These are phyloP conservation scores for Albugo candida DNA, from an alignment of 352 stramenopile species.

Conservation along the genomic window DNA sequence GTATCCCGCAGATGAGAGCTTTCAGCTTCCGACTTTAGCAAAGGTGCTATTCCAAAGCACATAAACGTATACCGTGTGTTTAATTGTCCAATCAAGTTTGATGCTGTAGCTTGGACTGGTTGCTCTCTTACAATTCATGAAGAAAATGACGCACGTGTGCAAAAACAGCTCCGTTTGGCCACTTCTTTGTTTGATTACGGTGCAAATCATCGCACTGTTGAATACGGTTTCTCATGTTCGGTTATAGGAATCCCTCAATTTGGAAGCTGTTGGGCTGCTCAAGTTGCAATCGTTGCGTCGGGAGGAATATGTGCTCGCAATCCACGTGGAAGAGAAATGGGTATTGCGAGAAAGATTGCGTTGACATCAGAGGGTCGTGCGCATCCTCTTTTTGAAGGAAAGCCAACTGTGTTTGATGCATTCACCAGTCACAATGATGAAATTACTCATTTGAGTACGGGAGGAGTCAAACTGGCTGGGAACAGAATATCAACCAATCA, in stretches of 20 bases:
- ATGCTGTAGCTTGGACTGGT: conserved; percentile 57
- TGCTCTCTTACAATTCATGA: conserved; percentile 51
- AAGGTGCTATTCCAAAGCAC: conserved; percentile 13
- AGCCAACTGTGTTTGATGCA: conserved; percentile 38
- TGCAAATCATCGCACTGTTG: background rate
- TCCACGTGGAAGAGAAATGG: conserved; percentile 37
- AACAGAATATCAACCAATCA: conserved; percentile 45
- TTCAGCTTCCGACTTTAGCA: conserved; percentile 25
- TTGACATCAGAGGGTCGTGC: conserved; percentile 29
- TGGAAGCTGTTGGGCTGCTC: conserved; percentile 52
- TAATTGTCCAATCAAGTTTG: conserved; percentile 16
- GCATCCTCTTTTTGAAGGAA: conserved; percentile 59
- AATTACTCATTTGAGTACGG: conserved; percentile 30
- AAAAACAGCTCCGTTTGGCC: conserved; percentile 23
- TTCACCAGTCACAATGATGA: conserved; percentile 69
- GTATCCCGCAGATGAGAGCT: conserved; percentile 33
- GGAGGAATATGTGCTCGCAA: conserved; percentile 41
- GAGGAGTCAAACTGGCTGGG: conserved; percentile 24
- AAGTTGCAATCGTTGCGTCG: conserved; percentile 33
- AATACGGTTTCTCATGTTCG: conserved; percentile 11
- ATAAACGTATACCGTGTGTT: background rate
- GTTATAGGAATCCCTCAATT: conserved; percentile 37
- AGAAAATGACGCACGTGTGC: conserved; percentile 23
- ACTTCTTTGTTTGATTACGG: conserved; percentile 7
- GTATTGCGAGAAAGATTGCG: conserved; percentile 42